These are phyloP conservation scores for Conoideocrella luteorostrata DNA, from an alignment of 2,329 filamentous ascomycete species.

Conservation along the genomic window DNA sequence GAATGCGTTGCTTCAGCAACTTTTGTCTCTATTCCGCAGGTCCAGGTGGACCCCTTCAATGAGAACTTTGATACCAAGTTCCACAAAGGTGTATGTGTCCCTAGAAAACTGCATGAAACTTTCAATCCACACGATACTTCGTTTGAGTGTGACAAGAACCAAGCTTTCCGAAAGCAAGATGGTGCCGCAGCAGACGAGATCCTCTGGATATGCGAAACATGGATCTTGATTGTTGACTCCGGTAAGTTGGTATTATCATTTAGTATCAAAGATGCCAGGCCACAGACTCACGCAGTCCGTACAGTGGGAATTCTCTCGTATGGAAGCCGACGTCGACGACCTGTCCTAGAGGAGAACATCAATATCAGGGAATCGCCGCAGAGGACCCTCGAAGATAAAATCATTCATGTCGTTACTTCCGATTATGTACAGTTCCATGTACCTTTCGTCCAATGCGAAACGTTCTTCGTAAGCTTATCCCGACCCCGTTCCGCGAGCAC, in stretches of 20 bases:
- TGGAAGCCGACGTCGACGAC: neutral
- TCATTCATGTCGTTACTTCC: slow-evolving; percentile 2
- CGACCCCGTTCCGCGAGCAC: too few species aligned
- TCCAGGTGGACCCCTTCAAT: slow-evolving; percentile 1
- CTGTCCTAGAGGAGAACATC: slow-evolving; percentile 2
- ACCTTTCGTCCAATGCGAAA: slow-evolving; percentile 1
- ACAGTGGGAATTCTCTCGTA: neutral
- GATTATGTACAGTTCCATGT: slow-evolving; percentile 4
- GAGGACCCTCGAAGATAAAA: neutral
- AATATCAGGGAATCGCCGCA: neutral
- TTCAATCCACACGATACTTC: slow-evolving; percentile 2
- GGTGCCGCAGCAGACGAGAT: slow-evolving; percentile 1
- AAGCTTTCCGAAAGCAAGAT: slow-evolving; percentile 3
- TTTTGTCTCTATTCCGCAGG: slow-evolving; percentile 2
- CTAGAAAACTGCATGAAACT: slow-evolving; percentile 2
- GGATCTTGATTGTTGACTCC: slow-evolving; percentile 5
- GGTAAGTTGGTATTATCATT: neutral
- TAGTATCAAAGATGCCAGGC: neutral
- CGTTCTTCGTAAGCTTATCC: slow-evolving; percentile 5
- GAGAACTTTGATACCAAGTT: neutral
- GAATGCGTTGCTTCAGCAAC: neutral
- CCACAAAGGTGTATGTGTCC: slow-evolving; percentile 4
- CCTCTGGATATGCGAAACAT: slow-evolving; percentile 4
- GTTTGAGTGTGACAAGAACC: slow-evolving; percentile 5
- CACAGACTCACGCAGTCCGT: neutral